phyloP scores from a whole-genome alignment of 129 eudicot species.

The Tanacetum coccineum region DNA sequence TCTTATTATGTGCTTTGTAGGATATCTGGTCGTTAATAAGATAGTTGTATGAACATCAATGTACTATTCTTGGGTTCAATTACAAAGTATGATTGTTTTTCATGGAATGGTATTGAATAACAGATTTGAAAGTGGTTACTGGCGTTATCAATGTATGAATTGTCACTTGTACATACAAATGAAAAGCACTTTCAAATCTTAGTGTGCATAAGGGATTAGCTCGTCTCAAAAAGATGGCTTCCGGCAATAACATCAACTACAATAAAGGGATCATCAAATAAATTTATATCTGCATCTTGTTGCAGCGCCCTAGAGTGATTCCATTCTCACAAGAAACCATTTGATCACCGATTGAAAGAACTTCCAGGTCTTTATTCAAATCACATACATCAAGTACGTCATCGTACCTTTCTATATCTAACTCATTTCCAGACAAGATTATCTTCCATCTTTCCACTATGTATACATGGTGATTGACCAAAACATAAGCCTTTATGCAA shows the following conservation, averaged over 20 bases:
- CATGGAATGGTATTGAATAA: no score
- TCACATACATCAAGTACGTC: constrained; percentile 78
- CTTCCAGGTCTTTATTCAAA: constrained; percentile 70
- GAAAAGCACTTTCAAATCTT: no score
- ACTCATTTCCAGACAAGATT: constrained; percentile 72
- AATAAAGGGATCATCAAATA: constrained; percentile 96
- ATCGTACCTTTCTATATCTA: constrained; percentile 54
- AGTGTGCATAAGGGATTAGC: neutral
- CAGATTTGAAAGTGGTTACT: no score
- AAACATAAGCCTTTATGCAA: constrained; percentile 70
- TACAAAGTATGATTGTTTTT: no score
- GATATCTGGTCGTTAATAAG: no score
- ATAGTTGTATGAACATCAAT: no score
- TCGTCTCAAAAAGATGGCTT: constrained; percentile 72
- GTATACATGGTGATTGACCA: constrained; percentile 91
- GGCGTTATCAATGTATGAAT: no score
- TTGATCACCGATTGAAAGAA: constrained; percentile 73
- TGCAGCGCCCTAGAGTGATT: constrained; percentile 80
- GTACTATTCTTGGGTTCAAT: no score
- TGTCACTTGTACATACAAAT: no score
- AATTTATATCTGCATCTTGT: constrained; percentile 78
- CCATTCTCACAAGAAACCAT: constrained; percentile 89
- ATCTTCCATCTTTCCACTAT: constrained; percentile 78
- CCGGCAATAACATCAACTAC: constrained; percentile 98
- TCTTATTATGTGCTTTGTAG: no score